These are phyloP conservation scores for Coniosporium apollinis DNA, from an alignment of 495 filamentous ascomycete species.

Conservation along the genomic window DNA sequence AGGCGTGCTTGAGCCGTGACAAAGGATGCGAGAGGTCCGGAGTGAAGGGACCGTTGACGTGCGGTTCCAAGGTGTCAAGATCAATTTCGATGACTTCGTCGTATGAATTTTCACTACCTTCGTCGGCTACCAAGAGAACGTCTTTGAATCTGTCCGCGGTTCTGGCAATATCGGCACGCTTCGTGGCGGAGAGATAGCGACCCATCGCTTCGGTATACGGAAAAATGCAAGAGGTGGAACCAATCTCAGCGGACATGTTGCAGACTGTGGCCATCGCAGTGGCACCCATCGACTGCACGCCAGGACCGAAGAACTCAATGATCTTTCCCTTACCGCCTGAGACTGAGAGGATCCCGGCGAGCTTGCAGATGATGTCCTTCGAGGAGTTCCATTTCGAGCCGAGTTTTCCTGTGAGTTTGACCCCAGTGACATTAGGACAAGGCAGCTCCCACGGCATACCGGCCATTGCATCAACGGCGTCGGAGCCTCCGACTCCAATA, in stretches of 20 bases:
- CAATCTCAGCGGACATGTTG: constrained; percentile 75
- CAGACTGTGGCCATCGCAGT: constrained; percentile 47
- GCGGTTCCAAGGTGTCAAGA: constrained; percentile 83
- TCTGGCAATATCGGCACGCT: constrained; percentile 78
- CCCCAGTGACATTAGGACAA: constrained; percentile 92
- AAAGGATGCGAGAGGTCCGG: constrained; percentile 96
- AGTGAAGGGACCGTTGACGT: constrained; percentile 99
- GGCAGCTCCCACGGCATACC: constrained; percentile 96
- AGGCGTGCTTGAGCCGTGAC: constrained; percentile 90
- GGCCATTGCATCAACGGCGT: constrained; percentile 98
- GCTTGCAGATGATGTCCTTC: constrained; percentile 96
- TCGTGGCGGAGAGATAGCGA: constrained; percentile 85
- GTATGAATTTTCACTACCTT: constrained; percentile 90
- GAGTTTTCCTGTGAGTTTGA: constrained; percentile 78
- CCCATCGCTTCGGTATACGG: constrained; percentile 97
- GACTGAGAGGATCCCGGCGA: constrained; percentile 90
- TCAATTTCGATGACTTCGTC: constrained; percentile 95
- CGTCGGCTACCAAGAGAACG: constrained; percentile 78
- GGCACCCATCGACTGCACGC: constrained; percentile 51
- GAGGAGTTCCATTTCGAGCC: constrained; percentile 89
- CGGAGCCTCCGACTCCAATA: constrained; percentile 96
- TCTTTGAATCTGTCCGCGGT: constrained; percentile 70
- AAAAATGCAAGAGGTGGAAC: constrained; percentile 93
- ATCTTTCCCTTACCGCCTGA: constrained; percentile 97
- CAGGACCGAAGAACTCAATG: constrained; percentile 86